Evolutionary conservation across 1,284 basidiomycete species (phyloP), one percentile per base, ranked within the genome.

Genomic region (Malassezia japonica): DNA sequence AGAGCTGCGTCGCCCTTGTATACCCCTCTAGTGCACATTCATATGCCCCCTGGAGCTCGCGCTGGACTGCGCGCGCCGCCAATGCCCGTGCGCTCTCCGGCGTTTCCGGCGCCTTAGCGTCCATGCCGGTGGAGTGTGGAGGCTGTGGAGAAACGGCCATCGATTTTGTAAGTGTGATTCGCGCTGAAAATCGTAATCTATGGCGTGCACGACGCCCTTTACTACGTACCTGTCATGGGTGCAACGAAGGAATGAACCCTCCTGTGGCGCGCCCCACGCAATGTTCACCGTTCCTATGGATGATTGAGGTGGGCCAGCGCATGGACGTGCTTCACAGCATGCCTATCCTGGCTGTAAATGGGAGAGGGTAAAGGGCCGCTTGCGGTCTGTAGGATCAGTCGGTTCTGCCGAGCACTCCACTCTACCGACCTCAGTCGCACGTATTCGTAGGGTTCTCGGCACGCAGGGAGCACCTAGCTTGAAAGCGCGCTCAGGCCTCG

Each of bases 401-500:
- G 45, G 51, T 53, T 18, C 51, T 35, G 33, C 51, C 45, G 51
- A 54, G 51, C 51, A 54, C 34, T 39, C 51, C 51, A 36, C 51
- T 48, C 46, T 28, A 54, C 40, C 51, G 51, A 46, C 51, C 51
- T 54, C 51, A 47, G 35, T 45, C 51, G 24, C 27, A 54, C 51
- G 51, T 54, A 48, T 54, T 47, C 36, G 40, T 48, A 36, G 51
- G 51, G 46, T 39, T 37, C 20, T 48, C 39, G 47, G 46, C 34
- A 45, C 21, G 51, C 51, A 54, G 51, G 51, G 51, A 54, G 51
- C 51, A 48, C 34, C n/a, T 46, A 48, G 51, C 51, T 54, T 54
- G 46, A 54, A 54, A 54, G 51, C 51, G 51, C 51, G 51, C 51
- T 29, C 40, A 48, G 46, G 46, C 27, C 46, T 54, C 24, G 15